Evolutionary conservation across 2,329 filamentous ascomycete genomes (phyloP), one percentile per base, ranked within the genome.

Genomic region (Chalara sp.): DNA sequence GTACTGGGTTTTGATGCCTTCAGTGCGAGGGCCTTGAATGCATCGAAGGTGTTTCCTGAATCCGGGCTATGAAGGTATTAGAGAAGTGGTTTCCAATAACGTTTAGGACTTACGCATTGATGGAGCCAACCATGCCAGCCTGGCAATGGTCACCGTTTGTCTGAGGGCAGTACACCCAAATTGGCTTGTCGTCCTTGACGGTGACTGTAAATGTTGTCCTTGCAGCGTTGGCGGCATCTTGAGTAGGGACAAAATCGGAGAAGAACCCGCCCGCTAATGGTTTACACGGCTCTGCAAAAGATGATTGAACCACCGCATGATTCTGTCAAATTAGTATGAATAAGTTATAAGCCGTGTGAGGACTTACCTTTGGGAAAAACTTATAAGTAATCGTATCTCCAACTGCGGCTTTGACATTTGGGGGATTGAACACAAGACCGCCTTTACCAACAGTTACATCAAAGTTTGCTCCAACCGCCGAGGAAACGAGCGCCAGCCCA

Each of bases 381-480:
- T 64, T 58, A 48, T 59, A 64, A 49, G 62, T 61, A n/a, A 64
- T 53, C 12, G 59, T 44, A 41, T 63, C 60, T 30, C 62, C 62
- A n/a, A 53, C 44, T 2, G 63, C 58, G 7, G 56, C 61, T 29
- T 41, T 51, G 40, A 62, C 37, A 4, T 49, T 68, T 48, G 69
- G 63, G 7, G 75, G 75, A 32, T 31, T 44, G 91, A 96, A 79
- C 96, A 96, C 53, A 90, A 96, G 68, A 89, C 89, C 32, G 78
- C 41, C 48, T 10, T 37, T 32, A 13, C 53, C 53, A 55, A 77
- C 76, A 21, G 21, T 21, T 21, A 21, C 21, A 21, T 21, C 21
- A 21, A 21, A 21, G 21, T 21, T 21, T 21, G 21, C 21, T 21
- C 21, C 21, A 3, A 21, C 21, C 3, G 21, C 21, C 21, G 21